phyloP scores from a whole-genome alignment of 2,329 filamentous ascomycete species.

The Cercospora berteroae region DNA sequence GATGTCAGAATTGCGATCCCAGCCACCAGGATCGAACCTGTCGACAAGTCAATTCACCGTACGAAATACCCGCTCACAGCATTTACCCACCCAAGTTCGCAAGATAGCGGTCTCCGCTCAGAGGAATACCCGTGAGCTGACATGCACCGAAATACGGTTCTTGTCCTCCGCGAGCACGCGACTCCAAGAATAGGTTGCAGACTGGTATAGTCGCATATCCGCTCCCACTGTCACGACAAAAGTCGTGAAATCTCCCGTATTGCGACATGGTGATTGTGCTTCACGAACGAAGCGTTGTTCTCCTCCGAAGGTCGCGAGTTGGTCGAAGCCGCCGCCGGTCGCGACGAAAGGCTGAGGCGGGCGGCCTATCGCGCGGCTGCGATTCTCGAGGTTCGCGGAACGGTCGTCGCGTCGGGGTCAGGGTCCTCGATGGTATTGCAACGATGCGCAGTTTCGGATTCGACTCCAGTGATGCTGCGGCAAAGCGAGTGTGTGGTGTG shows the following conservation, averaged over 20 bases:
- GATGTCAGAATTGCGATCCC: slow-evolving; percentile 71
- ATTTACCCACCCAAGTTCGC: slow-evolving; percentile 73
- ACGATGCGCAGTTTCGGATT: background rate
- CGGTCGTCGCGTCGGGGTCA: background rate
- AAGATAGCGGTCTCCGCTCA: slow-evolving; percentile 64
- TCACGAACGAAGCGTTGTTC: background rate
- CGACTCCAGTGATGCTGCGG: background rate
- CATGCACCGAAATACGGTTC: slow-evolving; percentile 59
- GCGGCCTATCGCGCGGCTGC: background rate
- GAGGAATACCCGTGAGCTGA: slow-evolving; percentile 68
- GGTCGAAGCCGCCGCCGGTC: background rate
- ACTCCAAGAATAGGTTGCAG: slow-evolving; percentile 63
- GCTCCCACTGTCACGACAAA: slow-evolving; percentile 52
- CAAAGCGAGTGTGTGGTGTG: slow-evolving; percentile 5
- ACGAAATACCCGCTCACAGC: background rate
- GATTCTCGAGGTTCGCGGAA: background rate
- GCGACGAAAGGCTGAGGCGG: background rate
- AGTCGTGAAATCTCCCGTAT: slow-evolving; percentile 43
- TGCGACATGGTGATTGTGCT: slow-evolving; percentile 24
- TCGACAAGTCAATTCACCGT: slow-evolving; percentile 34
- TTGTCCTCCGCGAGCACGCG: slow-evolving; percentile 58
- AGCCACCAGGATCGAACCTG: slow-evolving; percentile 83
- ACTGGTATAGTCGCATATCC: slow-evolving; percentile 39
- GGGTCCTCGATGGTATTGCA: background rate
- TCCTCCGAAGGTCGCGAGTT: background rate